A percentile compares a stretch with the other conserved stretches of the same genome.
phyloP scores from a whole-genome alignment of 768 basidiomycete species.

The Phylloporus sp. region DNA sequence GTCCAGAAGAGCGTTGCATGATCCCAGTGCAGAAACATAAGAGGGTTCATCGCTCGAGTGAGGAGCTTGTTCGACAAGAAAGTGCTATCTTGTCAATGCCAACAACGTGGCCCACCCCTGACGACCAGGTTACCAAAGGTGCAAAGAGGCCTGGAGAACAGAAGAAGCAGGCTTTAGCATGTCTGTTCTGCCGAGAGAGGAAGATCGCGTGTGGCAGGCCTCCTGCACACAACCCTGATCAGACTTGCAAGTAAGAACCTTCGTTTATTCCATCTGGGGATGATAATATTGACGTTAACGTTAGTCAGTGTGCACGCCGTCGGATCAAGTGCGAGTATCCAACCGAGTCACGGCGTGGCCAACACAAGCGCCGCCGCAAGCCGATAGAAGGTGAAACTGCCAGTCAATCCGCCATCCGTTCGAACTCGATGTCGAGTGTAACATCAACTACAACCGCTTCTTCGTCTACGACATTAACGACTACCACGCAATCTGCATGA shows the following conservation, averaged over 20 bases:
- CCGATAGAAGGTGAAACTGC: constrained; percentile 24
- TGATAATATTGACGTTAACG: constrained; percentile 16
- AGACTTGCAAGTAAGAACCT: constrained; percentile 44
- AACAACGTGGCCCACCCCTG: constrained; percentile 33
- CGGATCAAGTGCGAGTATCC: constrained; percentile 44
- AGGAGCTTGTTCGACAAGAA: constrained; percentile 29
- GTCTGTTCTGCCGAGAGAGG: constrained; percentile 45
- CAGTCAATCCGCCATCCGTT: constrained; percentile 15
- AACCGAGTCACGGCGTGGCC: constrained; percentile 45
- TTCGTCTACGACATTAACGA: constrained; percentile 21
- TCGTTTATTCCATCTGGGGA: constrained; percentile 1
- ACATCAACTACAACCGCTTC: constrained; percentile 12
- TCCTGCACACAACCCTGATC: constrained; percentile 32
- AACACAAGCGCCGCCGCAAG: constrained; percentile 39
- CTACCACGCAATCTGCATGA: constrained; percentile 19
- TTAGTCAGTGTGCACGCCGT: constrained; percentile 45
- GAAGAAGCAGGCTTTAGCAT: constrained; percentile 45
- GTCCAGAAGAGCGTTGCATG: constrained; percentile 22
- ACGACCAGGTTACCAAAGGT: constrained; percentile 29
- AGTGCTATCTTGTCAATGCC: constrained; percentile 17
- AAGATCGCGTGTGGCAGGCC: constrained; percentile 49
- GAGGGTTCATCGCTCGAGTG: constrained; percentile 25
- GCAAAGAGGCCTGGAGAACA: constrained; percentile 34
- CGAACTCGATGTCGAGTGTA: constrained; percentile 19
- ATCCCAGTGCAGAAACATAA: constrained; percentile 23